Evolutionary conservation across 208 protist genomes (phyloP), one percentile per base, ranked within the genome.

Genomic region (Crithidia brevicula): DNA sequence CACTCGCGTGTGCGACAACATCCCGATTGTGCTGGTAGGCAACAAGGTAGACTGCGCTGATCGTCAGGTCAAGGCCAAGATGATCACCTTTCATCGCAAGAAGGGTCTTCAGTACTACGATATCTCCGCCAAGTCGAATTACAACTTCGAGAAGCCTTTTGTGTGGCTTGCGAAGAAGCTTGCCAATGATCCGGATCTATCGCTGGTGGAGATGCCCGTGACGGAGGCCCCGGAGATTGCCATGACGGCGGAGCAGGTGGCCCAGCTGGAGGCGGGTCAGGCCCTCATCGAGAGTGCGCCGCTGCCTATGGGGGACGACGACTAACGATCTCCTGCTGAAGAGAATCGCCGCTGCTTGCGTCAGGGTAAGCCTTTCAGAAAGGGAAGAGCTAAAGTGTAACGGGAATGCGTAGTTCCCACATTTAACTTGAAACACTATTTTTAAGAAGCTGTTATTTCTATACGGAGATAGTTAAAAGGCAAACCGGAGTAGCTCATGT

Each of bases 101-200:
- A 96, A 94, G 81, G 99, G 99, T 71, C 88, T 99, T 6, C 97
- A 99, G 91, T 99, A 99, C 92, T 99, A 99, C 82, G 99, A 99
- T 71, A 98, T 99, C 72, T 99, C 98, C 18, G 99, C 99, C 64
- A 99, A 99, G 88, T 98, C 96, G 38, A 99, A 99, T 93, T 99
- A 99, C 95, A 99, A 99, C 86, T 99, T 99, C 79, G 99, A 99
- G 91, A 99, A 99, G 93, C 99, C 99, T 30, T 99, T 99, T 87
- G 87, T 99, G 25, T 99, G 95, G 94, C 93, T 99, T 18, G 96
- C 97, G 36, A 97, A 98, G 81, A 98, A 98, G 77, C 90, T 99
- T 25, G 85, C 87, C 59, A 98, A 98, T 81, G 94, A 99, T 80
- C 77, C 81, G 59, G 93, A 99, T 42, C 92, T 99, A 36, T 63